phyloP scores from a whole-genome alignment of 108 stramenopile genomes.

The Poteriospumella lacustris region DNA sequence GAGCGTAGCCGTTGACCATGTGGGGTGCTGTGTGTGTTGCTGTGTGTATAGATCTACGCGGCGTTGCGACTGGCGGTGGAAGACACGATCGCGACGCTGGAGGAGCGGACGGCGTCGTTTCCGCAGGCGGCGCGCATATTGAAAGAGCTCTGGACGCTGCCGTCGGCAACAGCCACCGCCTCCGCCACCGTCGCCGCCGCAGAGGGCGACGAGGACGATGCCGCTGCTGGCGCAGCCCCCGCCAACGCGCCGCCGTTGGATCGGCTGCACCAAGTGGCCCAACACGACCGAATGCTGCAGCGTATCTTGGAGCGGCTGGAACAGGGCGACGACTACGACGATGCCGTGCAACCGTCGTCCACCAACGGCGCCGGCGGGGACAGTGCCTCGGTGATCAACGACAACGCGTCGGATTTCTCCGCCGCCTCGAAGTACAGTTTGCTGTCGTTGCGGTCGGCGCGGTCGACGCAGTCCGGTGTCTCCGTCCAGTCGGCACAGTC shows the following conservation, averaged over 20 bases:
- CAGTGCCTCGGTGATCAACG: background rate
- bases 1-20: background rate
- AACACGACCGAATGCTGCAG: background rate
- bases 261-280: background rate
- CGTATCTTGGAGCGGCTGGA: background rate
- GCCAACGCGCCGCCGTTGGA: background rate
- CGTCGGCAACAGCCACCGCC: background rate
- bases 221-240: background rate
- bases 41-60: background rate
- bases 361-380: background rate
- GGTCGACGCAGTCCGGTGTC: background rate
- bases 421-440: background rate
- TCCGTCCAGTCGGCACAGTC: background rate
- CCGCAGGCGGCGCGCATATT: background rate
- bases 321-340: background rate
- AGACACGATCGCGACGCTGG: background rate
- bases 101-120: background rate
- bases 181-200: too few species aligned
- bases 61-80: background rate
- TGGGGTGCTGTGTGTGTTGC: background rate
- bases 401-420: background rate
- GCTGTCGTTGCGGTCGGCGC: background rate
- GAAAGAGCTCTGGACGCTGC: background rate
- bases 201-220: background rate
- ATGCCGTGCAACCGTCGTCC: background rate